Evolutionary conservation across 2,329 filamentous ascomycete species (phyloP), one percentile per base, ranked within the genome.

Genomic region (Fusarium succisae): DNA sequence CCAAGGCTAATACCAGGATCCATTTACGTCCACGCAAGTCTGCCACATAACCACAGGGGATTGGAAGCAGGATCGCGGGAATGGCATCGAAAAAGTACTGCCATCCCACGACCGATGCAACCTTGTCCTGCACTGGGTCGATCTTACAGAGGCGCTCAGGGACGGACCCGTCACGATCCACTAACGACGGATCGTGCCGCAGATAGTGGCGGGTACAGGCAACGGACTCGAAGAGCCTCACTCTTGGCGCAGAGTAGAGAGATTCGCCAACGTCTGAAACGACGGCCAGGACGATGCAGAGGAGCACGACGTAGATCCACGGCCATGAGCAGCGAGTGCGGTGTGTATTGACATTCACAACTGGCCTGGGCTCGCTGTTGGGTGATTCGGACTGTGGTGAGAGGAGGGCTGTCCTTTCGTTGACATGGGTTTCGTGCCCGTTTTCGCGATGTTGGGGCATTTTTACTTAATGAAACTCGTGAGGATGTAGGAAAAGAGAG

Each of bases 61-160:
- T 60, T 15, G 57, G 57, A 60, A 60, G 45, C 28, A 60, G 12
- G 17, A 60, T 60, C 1, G 57, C 45, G 26, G 57, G 57, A 20
- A 60, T 60, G 10, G 57, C 57, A 60, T 60, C 57, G 13, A 60
- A 60, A 60, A 60, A 60, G 26, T 60, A 60, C 57, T 60, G 45
- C 57, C 57, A 60, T n/a, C 57, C 57, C 12, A 60, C 57, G 18
- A 60, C 45, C 37, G 37, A 60, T 37, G 57, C 57, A 12, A 60
- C 57, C 26, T 60, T 54, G 57, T 60, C 57, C 45, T 60, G 57
- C 48, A 60, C 45, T 1, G 26, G 39, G 4, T 60, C 28, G n/a
- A 54, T 35, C 57, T 54, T 60, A 15, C 57, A 60, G 28, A 60
- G 35, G 13, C 45, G 37, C 17, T 60, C 57, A 1, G 57, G 57